Base-by-base conservation (phyloP, 148 eudicot genomes). In the Pouteria glomerata region DNA sequence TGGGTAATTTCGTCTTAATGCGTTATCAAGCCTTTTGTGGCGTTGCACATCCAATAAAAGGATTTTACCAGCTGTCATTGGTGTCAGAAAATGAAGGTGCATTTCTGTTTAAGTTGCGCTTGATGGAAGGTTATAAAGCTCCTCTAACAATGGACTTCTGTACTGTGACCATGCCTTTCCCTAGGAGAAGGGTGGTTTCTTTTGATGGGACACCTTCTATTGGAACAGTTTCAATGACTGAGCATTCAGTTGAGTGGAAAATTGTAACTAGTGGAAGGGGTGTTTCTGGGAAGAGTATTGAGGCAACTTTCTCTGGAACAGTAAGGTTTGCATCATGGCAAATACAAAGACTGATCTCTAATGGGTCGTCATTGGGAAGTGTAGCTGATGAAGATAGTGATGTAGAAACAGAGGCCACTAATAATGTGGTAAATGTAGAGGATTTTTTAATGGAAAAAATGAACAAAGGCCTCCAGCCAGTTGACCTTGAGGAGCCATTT, bases 31-130 rank as follows among this genome's bases (percentile, higher is more conserved):
- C 89, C 35, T 73, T 67, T 55, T 83, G 90, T 77, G 76, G 82
- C 74, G 70, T 85, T 77, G 87, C 90, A 44, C 97, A 96, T 72
- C 99, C 99, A 62, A 66, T 92, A 61, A 92, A 89, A 73, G 99
- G 99, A 48, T 92, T 96, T 75, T 92, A 96, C 73, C 99, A 96
- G 88, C 85, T 96, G 44, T 96, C 97, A 12, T 90, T 92, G 99
- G 97, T 96, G n/a, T 96, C 99, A n/a, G 99, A 96, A 81, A 96
- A 92, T 81, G 97, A 92, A 85, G 99, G 99, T 66, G 99, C 99
- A 29, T 92, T 96, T 84, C 83, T 96, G 37, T 96, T 96, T 77
- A 91, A 83, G 82, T 78, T 96, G 79, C 73, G 72, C 77, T 77
- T 96, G 44, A 88, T 96, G 94, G 99, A 88, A 79, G 89, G 96